phyloP scores from a whole-genome alignment of 2,329 filamentous ascomycete species.

The Chaetomiaceae sp. region DNA sequence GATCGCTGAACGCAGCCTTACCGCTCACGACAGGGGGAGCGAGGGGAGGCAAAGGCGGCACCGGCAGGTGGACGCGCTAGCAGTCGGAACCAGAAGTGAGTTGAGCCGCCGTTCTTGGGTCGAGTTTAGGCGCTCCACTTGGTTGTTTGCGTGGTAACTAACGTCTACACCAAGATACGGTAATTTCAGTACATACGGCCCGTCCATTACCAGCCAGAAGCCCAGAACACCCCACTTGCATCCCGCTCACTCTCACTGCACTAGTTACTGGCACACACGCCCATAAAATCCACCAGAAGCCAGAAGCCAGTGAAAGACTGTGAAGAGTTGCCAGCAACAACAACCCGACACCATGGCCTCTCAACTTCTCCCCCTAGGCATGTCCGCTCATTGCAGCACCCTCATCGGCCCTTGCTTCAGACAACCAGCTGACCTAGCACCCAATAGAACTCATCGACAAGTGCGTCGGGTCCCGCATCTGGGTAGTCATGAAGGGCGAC shows the following conservation, averaged over 20 bases:
- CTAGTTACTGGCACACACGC: background rate
- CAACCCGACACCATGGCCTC: slow-evolving; percentile 54
- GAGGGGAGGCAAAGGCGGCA: background rate
- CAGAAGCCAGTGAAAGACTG: too few relatives aligned
- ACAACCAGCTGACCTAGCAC: background rate
- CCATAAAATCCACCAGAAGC: slow-evolving; percentile 4
- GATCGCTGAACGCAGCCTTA: background rate
- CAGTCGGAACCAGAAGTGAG: background rate
- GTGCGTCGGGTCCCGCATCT: slow-evolving; percentile 94
- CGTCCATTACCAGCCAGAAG: too few relatives aligned
- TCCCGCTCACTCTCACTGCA: background rate
- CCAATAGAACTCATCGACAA: slow-evolving; percentile 91
- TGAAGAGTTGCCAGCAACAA: background rate
- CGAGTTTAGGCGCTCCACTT: background rate
- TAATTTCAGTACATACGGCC: too few relatives aligned
- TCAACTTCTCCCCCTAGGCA: slow-evolving; percentile 55
- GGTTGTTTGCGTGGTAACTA: background rate
- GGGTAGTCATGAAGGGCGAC: slow-evolving; percentile 99
- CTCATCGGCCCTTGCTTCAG: too few relatives aligned
- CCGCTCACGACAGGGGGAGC: too few relatives aligned
- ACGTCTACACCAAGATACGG: too few relatives aligned
- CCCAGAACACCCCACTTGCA: too few relatives aligned
- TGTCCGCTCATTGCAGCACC: too few relatives aligned
- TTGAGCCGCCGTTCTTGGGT: background rate
- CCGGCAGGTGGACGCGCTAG: slow-evolving; percentile 18